Evolutionary conservation across 805 yeast species (phyloP).

Genomic region (Ogataea methylovora): DNA sequence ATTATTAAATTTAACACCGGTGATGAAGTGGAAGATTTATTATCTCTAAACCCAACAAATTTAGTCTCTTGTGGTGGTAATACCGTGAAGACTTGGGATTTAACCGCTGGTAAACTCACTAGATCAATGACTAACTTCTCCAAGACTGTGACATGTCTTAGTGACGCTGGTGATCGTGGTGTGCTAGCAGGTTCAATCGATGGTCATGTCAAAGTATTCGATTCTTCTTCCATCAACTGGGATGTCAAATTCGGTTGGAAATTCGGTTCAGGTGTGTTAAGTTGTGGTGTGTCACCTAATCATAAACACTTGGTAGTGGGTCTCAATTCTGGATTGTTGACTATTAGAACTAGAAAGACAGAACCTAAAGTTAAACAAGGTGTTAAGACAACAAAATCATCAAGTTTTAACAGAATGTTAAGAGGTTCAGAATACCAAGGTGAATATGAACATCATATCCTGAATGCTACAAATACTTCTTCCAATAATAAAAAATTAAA

Average conservation of each 20-base stretch:
- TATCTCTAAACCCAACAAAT: constrained; percentile 69
- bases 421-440: constrained; percentile 90
- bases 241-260: constrained; percentile 96
- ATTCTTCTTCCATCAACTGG: constrained; percentile 62
- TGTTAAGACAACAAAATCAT: constrained; percentile 40
- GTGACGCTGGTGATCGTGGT: constrained; percentile 68
- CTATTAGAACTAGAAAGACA: constrained; percentile 81
- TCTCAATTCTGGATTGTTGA: constrained; percentile 77
- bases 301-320: constrained; percentile 89
- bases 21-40: constrained; percentile 79
- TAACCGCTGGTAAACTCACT: constrained; percentile 65
- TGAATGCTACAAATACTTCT: constrained; percentile 46
- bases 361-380: constrained; percentile 49
- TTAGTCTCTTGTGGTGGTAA: constrained; percentile 77
- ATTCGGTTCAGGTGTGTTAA: constrained; percentile 86
- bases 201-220: constrained; percentile 95
- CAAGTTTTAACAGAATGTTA: constrained; percentile 72
- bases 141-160: constrained; percentile 84
- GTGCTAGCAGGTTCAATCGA: constrained; percentile 90
- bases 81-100: constrained; percentile 84
- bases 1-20: constrained; percentile 62
- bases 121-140: constrained; percentile 80
- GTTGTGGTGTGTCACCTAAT: constrained; percentile 85
- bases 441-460: constrained; percentile 70
- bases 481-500: constrained; percentile 50